Percentiles rank a stretch among this genome's conserved stretches.
Conservation (phyloP, 352 stramenopile genomes). For the Blastocystis sp. region DNA sequence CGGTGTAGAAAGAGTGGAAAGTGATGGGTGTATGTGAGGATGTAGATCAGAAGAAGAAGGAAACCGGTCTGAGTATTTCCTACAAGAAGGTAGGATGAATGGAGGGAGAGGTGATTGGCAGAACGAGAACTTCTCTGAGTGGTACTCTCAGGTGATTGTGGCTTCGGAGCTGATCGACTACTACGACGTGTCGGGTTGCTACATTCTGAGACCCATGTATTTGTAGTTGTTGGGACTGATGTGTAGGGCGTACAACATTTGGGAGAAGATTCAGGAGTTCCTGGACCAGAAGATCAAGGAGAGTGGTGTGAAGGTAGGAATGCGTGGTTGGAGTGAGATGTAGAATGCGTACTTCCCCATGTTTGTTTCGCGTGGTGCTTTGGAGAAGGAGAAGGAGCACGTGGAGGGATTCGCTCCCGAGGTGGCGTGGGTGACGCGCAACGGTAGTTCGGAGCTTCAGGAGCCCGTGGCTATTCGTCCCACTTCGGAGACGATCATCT, state of each 20-base stretch:
- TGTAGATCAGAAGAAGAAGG: slow-evolving; percentile 57
- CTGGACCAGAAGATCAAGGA: slow-evolving; percentile 83
- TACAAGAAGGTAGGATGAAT: slow-evolving; percentile 44
- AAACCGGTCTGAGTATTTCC: slow-evolving; percentile 51
- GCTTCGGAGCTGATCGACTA: slow-evolving; percentile 98
- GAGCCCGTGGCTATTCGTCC: slow-evolving; percentile 94
- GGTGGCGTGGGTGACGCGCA: slow-evolving; percentile 92
- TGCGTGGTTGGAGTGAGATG: slow-evolving; percentile 30
- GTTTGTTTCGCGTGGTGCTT: slow-evolving; percentile 86
- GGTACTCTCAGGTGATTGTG: slow-evolving; percentile 79
- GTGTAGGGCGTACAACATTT: slow-evolving; percentile 89
- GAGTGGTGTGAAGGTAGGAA: slow-evolving; percentile 60
- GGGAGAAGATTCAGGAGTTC: slow-evolving; percentile 91
- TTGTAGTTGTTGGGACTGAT: not conserved
- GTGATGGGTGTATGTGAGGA: not conserved
- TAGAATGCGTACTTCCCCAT: slow-evolving; percentile 92
- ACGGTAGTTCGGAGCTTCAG: slow-evolving; percentile 77
- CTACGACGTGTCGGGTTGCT: slow-evolving; percentile 97
- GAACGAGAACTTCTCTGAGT: slow-evolving; percentile 61
- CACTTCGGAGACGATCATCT: slow-evolving; percentile 99
- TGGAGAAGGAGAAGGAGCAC: slow-evolving; percentile 96
- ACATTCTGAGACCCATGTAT: slow-evolving; percentile 89
- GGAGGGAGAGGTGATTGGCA: not conserved
- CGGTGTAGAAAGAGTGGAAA: slow-evolving; percentile 37
- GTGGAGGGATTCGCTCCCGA: slow-evolving; percentile 96